Conservation (phyloP, 495 filamentous ascomycete genomes). For the Astrothelium macrocarpum region DNA sequence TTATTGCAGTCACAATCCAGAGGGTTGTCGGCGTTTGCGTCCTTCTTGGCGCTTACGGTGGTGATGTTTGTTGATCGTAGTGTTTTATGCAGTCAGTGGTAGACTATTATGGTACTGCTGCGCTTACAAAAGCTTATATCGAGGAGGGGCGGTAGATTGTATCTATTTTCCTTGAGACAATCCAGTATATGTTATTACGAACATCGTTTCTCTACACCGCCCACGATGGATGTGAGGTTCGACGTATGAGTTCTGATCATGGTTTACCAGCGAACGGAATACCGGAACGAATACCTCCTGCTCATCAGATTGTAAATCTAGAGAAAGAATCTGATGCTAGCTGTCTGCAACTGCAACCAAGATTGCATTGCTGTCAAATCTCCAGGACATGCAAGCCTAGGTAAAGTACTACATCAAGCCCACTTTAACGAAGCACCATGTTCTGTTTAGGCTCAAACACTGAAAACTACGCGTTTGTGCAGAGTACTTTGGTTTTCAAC, state of each 20-base stretch:
- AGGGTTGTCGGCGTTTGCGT: neutral
- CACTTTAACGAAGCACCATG: too few relatives aligned
- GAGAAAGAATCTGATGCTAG: neutral
- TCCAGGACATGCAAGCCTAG: too few relatives aligned
- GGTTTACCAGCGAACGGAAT: neutral
- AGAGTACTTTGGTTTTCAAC: neutral
- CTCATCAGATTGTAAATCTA: neutral
- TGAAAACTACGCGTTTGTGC: neutral
- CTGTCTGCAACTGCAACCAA: neutral
- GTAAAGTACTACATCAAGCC: too few relatives aligned
- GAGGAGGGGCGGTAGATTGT: neutral
- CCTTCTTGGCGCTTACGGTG: neutral
- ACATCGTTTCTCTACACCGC: neutral
- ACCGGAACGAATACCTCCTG: neutral
- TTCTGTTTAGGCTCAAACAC: too few relatives aligned
- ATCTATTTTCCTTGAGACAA: neutral
- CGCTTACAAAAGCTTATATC: neutral
- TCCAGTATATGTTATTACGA: neutral
- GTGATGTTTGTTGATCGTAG: neutral
- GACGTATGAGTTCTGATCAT: neutral
- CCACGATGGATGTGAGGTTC: neutral
- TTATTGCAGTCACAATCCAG: neutral
- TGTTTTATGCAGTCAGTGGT: neutral
- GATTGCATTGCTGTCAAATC: neutral
- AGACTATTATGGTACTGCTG: neutral